Base-by-base conservation (phyloP, 805 yeast species). In the Candida ponderosae region DNA sequence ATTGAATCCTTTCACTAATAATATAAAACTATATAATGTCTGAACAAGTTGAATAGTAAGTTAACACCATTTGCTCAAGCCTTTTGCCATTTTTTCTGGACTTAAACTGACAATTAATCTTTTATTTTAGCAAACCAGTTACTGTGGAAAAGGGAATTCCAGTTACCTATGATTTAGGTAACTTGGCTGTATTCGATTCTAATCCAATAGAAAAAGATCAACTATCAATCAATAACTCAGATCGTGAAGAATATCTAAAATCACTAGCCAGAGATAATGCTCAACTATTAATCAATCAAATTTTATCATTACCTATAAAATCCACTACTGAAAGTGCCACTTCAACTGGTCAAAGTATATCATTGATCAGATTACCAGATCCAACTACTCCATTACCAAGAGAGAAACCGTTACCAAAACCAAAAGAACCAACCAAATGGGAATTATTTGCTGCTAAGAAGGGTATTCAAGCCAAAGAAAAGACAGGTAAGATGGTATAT, bases 391-490 rank as follows among this genome's bases (percentile, higher is more conserved):
- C 65, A 40, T 69, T 89, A 45, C 99, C 99, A 39, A 51, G 99
- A 70, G 99, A 93, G 60, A 93, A 93, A 66, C 80, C 96, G 34
- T 64, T 93, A 51, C 98, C 98, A 41, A 89, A 88, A 64, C 79
- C 85, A 38, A 93, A 86, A 67, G 81, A 90, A 38, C 84, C 79
- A 50, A 89, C 98, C 47, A 88, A 81, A 66, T 93, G 99, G 99
- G 96, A 93, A 66, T 74, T 74, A 56, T 93, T 93, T 68, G 99
- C 99, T 46, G 83, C 83, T 41, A 85, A 77, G 72, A 93, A 93
- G 66, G 97, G 97, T 54, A 93, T 93, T 59, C 70, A 82, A 63
- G 74, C 94, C 64, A 89, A 85, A 70, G 85, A 84, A 42, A 88
- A 81, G 59, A 80, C 84, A 21, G 96, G 95, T 33, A 93, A 86